Evolutionary conservation across 495 filamentous ascomycete species (phyloP), one percentile per base, ranked within the genome.

Genomic region (Hypoxylon lienhwacheense): DNA sequence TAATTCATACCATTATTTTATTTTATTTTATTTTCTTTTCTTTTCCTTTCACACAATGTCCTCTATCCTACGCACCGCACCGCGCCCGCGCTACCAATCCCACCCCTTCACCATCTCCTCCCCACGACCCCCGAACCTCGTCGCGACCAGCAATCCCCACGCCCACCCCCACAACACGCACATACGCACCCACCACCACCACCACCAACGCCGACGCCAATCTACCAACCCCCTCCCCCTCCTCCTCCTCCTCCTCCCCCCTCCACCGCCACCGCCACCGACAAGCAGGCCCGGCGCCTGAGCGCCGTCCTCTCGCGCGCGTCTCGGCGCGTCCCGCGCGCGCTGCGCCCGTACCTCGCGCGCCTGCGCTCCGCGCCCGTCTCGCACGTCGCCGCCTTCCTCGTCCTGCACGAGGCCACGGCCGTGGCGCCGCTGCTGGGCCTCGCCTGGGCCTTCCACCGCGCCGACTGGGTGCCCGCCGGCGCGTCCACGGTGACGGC

Each of bases 341-440:
- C 83, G 12, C 82, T 83, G 1, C 68, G 48, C 6, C 63, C 65
- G 26, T 89, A 88, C 70, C 85, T 87, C 28, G 70, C 70, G 11
- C 81, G 82, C 12, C 77, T 98, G 7, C 77, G 84, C 48, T 73
- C 77, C 37, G 91, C 90, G 7, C 92, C 93, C 0, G 56, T 90
- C 16, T 87, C 88, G 2, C 90, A 96, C 71, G 75, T 96, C 29
- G 83, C 84, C 5, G 82, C 93, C 2, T 98, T 98, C 68, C 72
- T 98, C 7, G 73, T 96, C 31, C 80, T 98, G 0, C 93, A 98
- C 75, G 93, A 98, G 67, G 50, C 95, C 24, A 97, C 93, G 0
- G 93, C 93, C 12, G 69, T 97, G 10, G 54, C 90, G 3, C 91
- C 93, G 0, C 69, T 97, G 0, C 66, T 91, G 20, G 87, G 83